These are phyloP conservation scores for Blastobotrys arbuscula DNA, from an alignment of 1,139 yeast genomes.

Conservation along the genomic window DNA sequence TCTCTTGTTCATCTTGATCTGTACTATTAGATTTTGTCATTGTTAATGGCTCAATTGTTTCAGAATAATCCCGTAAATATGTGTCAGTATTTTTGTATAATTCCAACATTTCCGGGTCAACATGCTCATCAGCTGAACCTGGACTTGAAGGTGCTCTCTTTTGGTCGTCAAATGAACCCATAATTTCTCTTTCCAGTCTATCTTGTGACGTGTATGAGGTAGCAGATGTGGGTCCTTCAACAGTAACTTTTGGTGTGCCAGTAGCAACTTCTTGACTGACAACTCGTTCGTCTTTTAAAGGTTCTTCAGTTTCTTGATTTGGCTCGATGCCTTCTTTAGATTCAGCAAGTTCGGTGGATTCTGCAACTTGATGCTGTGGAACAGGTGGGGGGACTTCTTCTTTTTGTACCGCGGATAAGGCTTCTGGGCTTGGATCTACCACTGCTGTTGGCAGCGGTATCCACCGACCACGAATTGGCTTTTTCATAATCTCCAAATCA, in stretches of 20 bases:
- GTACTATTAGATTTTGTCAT: slow-evolving; percentile 18
- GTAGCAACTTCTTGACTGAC: neutral
- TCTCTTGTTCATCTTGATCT: slow-evolving; percentile 2
- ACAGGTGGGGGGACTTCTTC: neutral
- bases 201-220: slow-evolving; percentile 16
- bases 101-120: slow-evolving; percentile 31
- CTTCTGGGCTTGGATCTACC: neutral
- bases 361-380: neutral
- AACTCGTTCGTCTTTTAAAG: neutral
- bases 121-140: slow-evolving; percentile 1
- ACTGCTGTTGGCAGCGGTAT: slow-evolving; percentile 16
- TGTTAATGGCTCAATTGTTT: slow-evolving; percentile 22
- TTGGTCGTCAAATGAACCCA: slow-evolving; percentile 19
- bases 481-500: neutral
- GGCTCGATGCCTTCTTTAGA: neutral
- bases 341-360: neutral
- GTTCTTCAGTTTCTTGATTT: neutral
- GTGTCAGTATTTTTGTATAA: slow-evolving; percentile 30
- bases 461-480: slow-evolving; percentile 19
- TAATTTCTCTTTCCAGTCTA: slow-evolving; percentile 25
- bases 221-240: slow-evolving; percentile 6
- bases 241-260: neutral
- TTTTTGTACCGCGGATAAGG: neutral
- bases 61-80: slow-evolving; percentile 24
- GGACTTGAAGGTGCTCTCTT: neutral